phyloP scores from a whole-genome alignment of 805 yeast genomes.

The Danielia oregonensis region DNA sequence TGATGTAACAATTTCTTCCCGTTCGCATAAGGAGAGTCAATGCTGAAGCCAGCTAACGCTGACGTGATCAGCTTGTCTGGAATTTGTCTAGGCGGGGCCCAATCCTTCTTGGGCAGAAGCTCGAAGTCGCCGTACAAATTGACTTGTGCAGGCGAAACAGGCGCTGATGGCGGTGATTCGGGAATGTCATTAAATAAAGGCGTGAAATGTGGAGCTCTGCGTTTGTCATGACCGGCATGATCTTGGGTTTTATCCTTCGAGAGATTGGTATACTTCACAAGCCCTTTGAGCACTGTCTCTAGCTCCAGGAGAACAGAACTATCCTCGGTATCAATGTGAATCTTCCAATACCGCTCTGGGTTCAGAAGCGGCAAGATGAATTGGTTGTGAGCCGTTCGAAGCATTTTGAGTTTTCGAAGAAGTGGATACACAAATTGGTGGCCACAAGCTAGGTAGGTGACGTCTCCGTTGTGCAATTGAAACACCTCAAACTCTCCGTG shows the following conservation, averaged over 20 bases:
- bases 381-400: conserved; percentile 45
- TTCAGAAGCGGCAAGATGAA: conserved; percentile 65
- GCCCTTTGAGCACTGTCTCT: conserved; percentile 35
- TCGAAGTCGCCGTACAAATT: conserved; percentile 3
- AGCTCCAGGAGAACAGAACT: conserved; percentile 21
- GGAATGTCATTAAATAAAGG: conserved; percentile 30
- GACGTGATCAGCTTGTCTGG: conserved; percentile 24
- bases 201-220: conserved; percentile 6
- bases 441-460: conserved; percentile 64
- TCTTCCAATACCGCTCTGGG: conserved; percentile 74
- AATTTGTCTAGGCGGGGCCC: conserved; percentile 12
- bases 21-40: conserved; percentile 6
- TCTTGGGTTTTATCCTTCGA: conserved; percentile 6
- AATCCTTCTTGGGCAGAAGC: conserved; percentile 4
- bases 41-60: conserved; percentile 29
- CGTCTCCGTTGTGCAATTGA: conserved; percentile 53
- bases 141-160: conserved; percentile 31
- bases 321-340: conserved; percentile 35
- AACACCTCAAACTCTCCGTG: conserved; percentile 60
- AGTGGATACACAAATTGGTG: conserved; percentile 69
- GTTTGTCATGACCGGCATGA: conserved; percentile 12
- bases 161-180: conserved; percentile 43
- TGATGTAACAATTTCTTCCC: conserved; percentile 1
- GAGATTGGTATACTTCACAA: conserved; percentile 43
- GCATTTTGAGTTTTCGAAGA: conserved; percentile 56